Conservation (phyloP, 305 asterid species). For the Plantago lanceolata region DNA sequence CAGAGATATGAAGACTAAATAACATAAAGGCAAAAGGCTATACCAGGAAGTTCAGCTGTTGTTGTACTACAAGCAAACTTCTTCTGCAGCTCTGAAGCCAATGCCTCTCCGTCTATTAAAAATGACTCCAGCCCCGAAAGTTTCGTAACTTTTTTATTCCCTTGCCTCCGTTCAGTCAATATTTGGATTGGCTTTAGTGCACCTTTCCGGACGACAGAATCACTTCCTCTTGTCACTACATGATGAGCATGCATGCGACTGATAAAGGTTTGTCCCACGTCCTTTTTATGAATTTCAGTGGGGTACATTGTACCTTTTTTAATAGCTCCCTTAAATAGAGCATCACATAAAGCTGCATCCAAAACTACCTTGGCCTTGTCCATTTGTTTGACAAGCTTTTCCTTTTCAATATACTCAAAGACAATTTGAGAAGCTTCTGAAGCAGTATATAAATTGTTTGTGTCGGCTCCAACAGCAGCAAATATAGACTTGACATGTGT, state of each 20-base stretch:
- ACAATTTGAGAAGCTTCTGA: conserved; percentile 75
- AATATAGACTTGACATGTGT: conserved; percentile 75
- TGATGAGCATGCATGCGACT: conserved; percentile 89
- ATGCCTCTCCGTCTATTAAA: conserved; percentile 68
- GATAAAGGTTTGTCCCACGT: conserved; percentile 62
- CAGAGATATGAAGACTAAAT: not conserved
- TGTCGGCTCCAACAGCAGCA: conserved; percentile 64
- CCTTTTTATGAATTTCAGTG: conserved; percentile 82
- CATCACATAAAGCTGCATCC: conserved; percentile 79
- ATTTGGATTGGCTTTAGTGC: conserved; percentile 79
- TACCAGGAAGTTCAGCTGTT: conserved; percentile 88
- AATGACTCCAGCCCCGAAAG: conserved; percentile 85
- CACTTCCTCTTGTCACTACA: conserved; percentile 62
- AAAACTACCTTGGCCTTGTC: conserved; percentile 63
- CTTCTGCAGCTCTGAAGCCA: conserved; percentile 96
- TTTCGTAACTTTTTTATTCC: conserved; percentile 88
- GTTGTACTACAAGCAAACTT: conserved; percentile 93
- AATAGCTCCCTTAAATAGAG: conserved; percentile 84
- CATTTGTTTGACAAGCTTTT: conserved; percentile 64
- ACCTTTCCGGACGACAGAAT: conserved; percentile 71
- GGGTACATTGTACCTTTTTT: conserved; percentile 86
- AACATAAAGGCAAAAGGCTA: conserved; percentile 17
- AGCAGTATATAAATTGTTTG: conserved; percentile 56
- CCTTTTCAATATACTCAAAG: conserved; percentile 77
- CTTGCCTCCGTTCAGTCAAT: conserved; percentile 91